Conservation (phyloP, 208 protist genomes). For the Trichomonas gallinae region DNA sequence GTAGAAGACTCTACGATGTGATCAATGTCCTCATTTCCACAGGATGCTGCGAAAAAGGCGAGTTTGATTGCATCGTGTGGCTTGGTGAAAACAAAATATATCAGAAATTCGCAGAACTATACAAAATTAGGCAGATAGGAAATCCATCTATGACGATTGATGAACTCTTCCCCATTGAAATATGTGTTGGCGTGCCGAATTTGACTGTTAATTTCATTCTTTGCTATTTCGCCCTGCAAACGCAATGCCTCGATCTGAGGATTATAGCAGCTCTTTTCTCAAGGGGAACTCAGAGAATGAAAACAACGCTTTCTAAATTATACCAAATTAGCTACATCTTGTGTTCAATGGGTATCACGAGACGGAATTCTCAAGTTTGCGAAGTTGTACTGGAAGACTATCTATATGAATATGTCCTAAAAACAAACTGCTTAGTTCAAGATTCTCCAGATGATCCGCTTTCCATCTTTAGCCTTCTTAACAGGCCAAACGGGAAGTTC, state of each 20-base stretch:
- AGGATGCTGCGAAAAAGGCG: neutral
- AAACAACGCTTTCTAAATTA: neutral
- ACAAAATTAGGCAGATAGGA: neutral
- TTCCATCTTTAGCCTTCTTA: neutral
- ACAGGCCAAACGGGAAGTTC: neutral
- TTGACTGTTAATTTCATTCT: neutral
- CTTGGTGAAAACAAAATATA: neutral
- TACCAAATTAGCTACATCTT: conserved; percentile 3
- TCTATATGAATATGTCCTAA: neutral
- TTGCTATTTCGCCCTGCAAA: neutral
- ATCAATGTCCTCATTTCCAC: neutral
- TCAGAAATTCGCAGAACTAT: neutral
- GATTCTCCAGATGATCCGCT: neutral
- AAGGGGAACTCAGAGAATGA: neutral
- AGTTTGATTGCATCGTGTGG: neutral
- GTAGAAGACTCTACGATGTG: neutral
- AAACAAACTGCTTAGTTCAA: neutral
- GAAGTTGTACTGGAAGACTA: neutral
- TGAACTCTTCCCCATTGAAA: neutral
- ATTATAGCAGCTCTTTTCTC: neutral
- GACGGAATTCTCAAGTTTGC: neutral
- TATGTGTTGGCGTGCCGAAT: neutral
- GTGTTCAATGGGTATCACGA: neutral
- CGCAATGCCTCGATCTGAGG: neutral
- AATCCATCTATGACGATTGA: neutral